Conservation (phyloP, 1,284 basidiomycete species). For the Exobasidium cylindrosporum region DNA sequence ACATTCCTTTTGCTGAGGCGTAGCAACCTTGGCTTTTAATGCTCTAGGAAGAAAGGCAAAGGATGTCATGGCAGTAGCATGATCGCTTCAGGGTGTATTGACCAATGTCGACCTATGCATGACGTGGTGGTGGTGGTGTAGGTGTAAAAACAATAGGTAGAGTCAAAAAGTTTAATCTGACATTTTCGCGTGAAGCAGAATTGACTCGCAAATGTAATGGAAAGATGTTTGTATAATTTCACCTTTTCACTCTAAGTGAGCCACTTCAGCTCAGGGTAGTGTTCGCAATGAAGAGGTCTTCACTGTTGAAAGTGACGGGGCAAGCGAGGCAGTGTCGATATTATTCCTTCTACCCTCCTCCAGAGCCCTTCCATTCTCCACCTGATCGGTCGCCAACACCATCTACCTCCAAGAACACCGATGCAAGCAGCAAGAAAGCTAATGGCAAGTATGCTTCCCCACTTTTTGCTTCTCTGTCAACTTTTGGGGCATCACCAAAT, state of each 20-base stretch:
- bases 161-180: no score
- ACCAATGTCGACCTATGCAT: no score
- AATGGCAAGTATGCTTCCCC: not conserved
- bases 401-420: not conserved
- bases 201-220: no score
- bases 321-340: not conserved
- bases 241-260: no score
- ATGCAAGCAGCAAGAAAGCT: not conserved
- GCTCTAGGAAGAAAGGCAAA: not conserved
- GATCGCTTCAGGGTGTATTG: not conserved
- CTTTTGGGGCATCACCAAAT: slow-evolving; percentile 47
- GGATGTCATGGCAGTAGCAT: not conserved
- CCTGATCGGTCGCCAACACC: not conserved
- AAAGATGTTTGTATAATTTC: no score
- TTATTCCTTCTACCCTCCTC: slow-evolving; percentile 17
- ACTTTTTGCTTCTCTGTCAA: slow-evolving; percentile 19
- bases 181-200: no score
- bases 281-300: not conserved
- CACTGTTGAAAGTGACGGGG: not conserved
- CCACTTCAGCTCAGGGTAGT: no score
- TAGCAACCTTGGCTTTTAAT: not conserved
- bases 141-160: no score
- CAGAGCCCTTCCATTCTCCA: slow-evolving; percentile 16
- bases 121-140: no score
- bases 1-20: not conserved